Base-by-base conservation (phyloP, 768 basidiomycete species). In the Asterophora lycoperdoides region DNA sequence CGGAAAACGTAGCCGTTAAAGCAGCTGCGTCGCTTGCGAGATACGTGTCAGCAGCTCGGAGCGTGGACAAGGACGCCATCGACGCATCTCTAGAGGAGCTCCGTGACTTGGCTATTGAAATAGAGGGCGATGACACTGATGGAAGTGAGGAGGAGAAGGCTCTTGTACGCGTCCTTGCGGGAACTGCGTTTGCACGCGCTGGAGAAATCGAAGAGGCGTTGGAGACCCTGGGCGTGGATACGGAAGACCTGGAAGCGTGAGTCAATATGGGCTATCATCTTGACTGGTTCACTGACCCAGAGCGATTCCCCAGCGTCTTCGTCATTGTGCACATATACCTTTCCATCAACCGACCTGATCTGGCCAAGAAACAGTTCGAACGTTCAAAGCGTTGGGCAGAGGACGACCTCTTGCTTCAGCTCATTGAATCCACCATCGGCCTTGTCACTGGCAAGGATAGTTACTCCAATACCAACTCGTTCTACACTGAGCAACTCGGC, bases 181-280 rank as follows among this genome's bases (percentile, higher is more conserved):
- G 84, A n/a, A 91, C 86, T 10, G 89, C 91, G 1, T 95, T 95
- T 64, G 78, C 84, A 13, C 71, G 80, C 29, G 89, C 89, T 13
- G 86, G 84, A 2, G 93, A 96, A 68, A 68, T 88, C 9, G 93
- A 96, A 66, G 93, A 97, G 68, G 93, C 93, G 1, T 70, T 96
- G 19, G 93, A 95, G 66, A 93, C 89, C 0, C 74, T 97, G 28
- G 83, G 84, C 7, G 79, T 78, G 5, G 85, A 83, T 41, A 80
- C 81, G 28, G 79, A 85, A 54, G 88, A 90, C 57, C 77, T 93
- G 32, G 93, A 97, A 74, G 88, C 89, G 93, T 94, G 66, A 58
- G 89, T 78, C 6, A 28, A n/a, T 33, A 36, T n/a, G 38, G 20
- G 8, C n/a, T 13, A n/a, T 26, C 43, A 13, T 40, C 30, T 17